Conservation (phyloP, 192 early-diverging fungal species). For the Podila epicladia region DNA sequence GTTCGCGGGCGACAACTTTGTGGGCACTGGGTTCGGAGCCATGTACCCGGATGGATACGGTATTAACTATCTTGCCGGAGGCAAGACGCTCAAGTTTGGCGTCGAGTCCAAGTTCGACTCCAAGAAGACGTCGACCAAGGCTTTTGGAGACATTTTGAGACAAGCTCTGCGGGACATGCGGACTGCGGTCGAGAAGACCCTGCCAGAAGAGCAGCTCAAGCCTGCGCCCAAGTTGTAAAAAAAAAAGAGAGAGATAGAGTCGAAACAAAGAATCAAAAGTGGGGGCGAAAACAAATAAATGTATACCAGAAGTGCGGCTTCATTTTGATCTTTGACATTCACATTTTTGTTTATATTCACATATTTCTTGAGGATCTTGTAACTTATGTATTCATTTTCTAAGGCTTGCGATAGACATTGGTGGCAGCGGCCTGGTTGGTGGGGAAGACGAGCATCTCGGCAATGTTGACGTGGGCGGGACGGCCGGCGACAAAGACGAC, state of each 20-base stretch:
- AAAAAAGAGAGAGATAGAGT: neutral
- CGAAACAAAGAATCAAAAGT: neutral
- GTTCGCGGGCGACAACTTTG: constrained; percentile 71
- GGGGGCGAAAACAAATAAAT: neutral
- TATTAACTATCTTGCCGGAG: constrained; percentile 85
- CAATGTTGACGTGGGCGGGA: constrained; percentile 80
- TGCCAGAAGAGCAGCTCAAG: constrained; percentile 47
- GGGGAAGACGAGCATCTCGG: constrained; percentile 64
- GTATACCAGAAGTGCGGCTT: too few species aligned
- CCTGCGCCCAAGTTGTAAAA: constrained; percentile 29
- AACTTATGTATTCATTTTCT: neutral
- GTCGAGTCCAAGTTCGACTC: constrained; percentile 75
- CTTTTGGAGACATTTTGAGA: constrained; percentile 29
- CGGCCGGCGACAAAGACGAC: constrained; percentile 85
- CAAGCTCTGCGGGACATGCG: constrained; percentile 43
- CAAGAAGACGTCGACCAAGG: constrained; percentile 23
- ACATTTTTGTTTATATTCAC: neutral
- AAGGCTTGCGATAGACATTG: constrained; percentile 42
- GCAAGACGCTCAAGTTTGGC: constrained; percentile 76
- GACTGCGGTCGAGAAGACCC: constrained; percentile 25
- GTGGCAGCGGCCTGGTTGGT: constrained; percentile 51
- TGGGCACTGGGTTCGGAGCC: constrained; percentile 89
- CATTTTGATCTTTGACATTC: neutral
- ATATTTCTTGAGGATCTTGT: neutral
- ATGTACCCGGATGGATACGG: constrained; percentile 86